Percentiles rank a stretch among this genome's conserved stretches.
Evolutionary conservation across 192 early-diverging fungal genomes (phyloP).

Genomic region (Backusella circina): DNA sequence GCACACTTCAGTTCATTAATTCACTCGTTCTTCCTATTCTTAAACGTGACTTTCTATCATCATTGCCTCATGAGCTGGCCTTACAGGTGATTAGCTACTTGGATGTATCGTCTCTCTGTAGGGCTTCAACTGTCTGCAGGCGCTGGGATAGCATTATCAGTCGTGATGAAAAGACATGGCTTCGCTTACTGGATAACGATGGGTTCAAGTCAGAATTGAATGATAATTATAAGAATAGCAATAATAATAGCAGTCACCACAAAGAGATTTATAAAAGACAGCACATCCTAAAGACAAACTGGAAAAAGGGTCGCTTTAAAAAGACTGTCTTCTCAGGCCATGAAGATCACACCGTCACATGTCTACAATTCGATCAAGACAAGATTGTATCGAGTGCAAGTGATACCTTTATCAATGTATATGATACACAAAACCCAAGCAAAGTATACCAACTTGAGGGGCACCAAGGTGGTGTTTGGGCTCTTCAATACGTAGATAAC

Average conservation of each 20-base stretch:
- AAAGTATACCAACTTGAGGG: conserved; percentile 53
- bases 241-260: conserved; percentile 57
- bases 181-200: conserved; percentile 38
- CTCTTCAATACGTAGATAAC: conserved; percentile 84
- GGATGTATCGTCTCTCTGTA: conserved; percentile 73
- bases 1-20: conserved; percentile 82
- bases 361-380: conserved; percentile 93
- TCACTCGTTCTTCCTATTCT: conserved; percentile 80
- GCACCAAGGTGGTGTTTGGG: conserved; percentile 97
- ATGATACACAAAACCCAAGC: conserved; percentile 56
- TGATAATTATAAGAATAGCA: background rate
- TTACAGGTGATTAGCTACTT: conserved; percentile 81
- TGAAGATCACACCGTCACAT: conserved; percentile 71
- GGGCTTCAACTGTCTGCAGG: conserved; percentile 72
- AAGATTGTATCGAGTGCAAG: conserved; percentile 95
- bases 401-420: conserved; percentile 91
- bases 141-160: conserved; percentile 77
- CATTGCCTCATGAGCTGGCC: conserved; percentile 64
- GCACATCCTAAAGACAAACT: conserved; percentile 80
- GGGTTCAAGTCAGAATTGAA: conserved; percentile 26
- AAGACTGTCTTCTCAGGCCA: conserved; percentile 83
- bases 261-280: conserved; percentile 79
- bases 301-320: conserved; percentile 70
- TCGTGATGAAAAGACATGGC: conserved; percentile 58
- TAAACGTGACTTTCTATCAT: conserved; percentile 84